A percentile compares a stretch with the other conserved stretches of the same genome.
phyloP scores from a whole-genome alignment of 805 yeast genomes.

The Candida corydali region DNA sequence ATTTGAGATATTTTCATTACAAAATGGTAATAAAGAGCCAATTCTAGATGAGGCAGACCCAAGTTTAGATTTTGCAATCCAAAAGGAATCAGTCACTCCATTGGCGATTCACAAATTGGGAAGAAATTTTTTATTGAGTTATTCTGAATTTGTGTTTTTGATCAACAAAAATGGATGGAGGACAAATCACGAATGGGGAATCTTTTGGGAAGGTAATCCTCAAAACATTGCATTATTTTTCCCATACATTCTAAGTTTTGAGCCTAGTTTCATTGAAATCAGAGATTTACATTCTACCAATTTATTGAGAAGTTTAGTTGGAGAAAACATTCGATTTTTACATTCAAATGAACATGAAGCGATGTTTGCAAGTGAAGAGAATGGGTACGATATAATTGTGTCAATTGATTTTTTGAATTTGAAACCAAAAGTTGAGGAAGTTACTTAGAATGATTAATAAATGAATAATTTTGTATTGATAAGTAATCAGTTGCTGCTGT shows the following conservation, averaged over 20 bases:
- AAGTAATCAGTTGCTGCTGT: too few species aligned
- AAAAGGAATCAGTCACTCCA: slow-evolving; percentile 74
- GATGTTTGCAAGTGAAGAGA: slow-evolving; percentile 85
- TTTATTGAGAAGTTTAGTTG: slow-evolving; percentile 80
- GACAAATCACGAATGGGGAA: slow-evolving; percentile 87
- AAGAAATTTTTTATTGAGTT: slow-evolving; percentile 81
- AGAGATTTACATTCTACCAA: slow-evolving; percentile 87
- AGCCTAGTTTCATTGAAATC: slow-evolving; percentile 84
- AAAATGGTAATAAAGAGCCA: slow-evolving; percentile 80
- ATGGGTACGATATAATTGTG: slow-evolving; percentile 89
- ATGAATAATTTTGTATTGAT: too few species aligned
- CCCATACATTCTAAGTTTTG: slow-evolving; percentile 90
- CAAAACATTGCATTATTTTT: slow-evolving; percentile 89
- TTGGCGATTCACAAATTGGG: slow-evolving; percentile 88
- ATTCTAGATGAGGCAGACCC: slow-evolving; percentile 98
- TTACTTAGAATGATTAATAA: neutral
- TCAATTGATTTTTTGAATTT: slow-evolving; percentile 82
- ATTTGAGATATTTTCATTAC: slow-evolving; percentile 87
- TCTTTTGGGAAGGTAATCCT: slow-evolving; percentile 96
- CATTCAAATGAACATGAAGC: slow-evolving; percentile 93
- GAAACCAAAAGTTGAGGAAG: slow-evolving; percentile 27
- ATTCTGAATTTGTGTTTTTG: slow-evolving; percentile 90
- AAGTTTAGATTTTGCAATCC: slow-evolving; percentile 88
- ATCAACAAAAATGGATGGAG: slow-evolving; percentile 97
- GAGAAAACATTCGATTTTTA: slow-evolving; percentile 84